Evolutionary conservation across 2,329 filamentous ascomycete species (phyloP).

Genomic region (Helotiales sp.): DNA sequence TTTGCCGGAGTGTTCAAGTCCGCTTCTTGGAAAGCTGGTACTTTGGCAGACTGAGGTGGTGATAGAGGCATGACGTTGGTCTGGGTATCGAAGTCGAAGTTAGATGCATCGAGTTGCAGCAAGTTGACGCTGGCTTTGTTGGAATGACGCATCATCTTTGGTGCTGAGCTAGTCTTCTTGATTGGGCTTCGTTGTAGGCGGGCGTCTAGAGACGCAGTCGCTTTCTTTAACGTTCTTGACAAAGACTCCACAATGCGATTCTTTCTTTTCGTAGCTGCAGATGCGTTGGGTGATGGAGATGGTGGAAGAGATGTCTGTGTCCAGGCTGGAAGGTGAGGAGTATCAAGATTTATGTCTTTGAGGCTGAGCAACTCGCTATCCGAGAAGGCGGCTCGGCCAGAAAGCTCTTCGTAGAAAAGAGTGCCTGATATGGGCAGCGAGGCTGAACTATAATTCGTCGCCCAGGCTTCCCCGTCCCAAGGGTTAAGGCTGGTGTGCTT

Average conservation of each 20-base stretch:
- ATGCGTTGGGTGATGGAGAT: conserved; percentile 22
- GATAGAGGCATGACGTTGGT: conserved; percentile 44
- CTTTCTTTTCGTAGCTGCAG: conserved; percentile 21
- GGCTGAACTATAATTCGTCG: conserved; percentile 19
- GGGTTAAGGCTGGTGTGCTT: conserved; percentile 9
- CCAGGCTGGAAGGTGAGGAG: conserved; percentile 23
- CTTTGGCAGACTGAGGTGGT: conserved; percentile 45
- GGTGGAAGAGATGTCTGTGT: conserved; percentile 25
- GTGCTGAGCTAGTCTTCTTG: conserved; percentile 37
- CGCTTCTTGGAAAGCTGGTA: conserved; percentile 28
- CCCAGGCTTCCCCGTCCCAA: conserved; percentile 21
- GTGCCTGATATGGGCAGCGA: conserved; percentile 18
- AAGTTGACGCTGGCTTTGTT: conserved; percentile 43
- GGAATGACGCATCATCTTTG: conserved; percentile 36
- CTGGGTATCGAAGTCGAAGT: conserved; percentile 49
- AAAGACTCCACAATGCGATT: conserved; percentile 41
- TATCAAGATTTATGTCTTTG: conserved; percentile 30
- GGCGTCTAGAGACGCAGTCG: conserved; percentile 31
- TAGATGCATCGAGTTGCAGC: conserved; percentile 41
- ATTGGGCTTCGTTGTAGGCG: conserved; percentile 38
- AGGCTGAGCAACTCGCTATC: conserved; percentile 34
- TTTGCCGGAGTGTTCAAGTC: conserved; percentile 1
- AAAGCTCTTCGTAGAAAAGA: conserved; percentile 28
- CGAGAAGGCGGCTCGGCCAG: conserved; percentile 34
- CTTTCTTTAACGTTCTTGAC: conserved; percentile 44